Base-by-base conservation (phyloP, 495 filamentous ascomycete species). In the Penicillium paxilli region DNA sequence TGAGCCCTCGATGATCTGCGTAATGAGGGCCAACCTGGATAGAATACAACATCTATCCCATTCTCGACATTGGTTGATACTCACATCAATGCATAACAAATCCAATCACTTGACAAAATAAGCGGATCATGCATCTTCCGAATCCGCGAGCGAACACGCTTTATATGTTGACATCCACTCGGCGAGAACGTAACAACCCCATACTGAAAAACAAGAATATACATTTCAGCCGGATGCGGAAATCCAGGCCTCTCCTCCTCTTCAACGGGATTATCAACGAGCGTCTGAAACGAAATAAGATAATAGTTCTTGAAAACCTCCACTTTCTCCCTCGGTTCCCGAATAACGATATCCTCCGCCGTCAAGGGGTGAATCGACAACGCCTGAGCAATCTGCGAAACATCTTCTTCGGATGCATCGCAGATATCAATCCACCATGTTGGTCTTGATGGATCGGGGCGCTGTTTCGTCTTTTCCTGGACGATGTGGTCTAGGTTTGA, bases 51-150 rank as follows among this genome's bases (percentile, higher is more conserved):
- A n/a, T n/a, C n/a, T n/a, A n/a, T n/a, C n/a, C n/a, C n/a, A n/a
- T n/a, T n/a, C 5, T 30, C 26, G 30, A 9, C 11, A 12, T 32
- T 10, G n/a, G 2, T 32, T 30, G 26, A 72, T n/a, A n/a, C 85
- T 75, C 78, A 91, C 88, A 98, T 95, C 63, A 98, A 75, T 17
- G 93, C 93, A 65, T 98, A 98, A 70, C 94, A 97, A 62, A 98
- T 90, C 93, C 93, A 98, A 67, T 97, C 93, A 58, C 90, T 89
- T 26, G 88, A 90, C 47, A 97, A 70, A 9, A 87, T 80, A 46
- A 93, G 83, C 57, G 91, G 92, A 65, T 96, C 91, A 57, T 93
- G 88, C 54, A 96, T 76, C 62, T 86, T 86, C 0, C 85, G 83
- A 57, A 96, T 94, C 44, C 93, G 82, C 68, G 90, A 87, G 42